Conservation (phyloP, 2,329 filamentous ascomycete species). For the Elsinoe ampelina region DNA sequence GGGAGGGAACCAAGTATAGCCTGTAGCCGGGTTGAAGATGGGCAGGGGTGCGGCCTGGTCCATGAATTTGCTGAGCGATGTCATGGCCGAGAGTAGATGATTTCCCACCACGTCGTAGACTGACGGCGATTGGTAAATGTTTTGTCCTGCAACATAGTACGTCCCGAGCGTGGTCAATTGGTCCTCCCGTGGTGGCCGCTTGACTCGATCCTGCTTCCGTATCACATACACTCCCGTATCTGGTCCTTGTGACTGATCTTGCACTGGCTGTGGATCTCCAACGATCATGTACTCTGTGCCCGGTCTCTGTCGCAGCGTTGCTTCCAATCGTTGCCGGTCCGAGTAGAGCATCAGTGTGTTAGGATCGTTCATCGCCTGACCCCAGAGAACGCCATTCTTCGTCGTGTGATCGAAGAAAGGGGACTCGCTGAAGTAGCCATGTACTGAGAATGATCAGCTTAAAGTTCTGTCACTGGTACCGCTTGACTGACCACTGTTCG, state of each 20-base stretch:
- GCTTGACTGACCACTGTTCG: constrained; percentile 13
- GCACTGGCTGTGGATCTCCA: constrained; percentile 44
- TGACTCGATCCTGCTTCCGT: constrained; percentile 44
- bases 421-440: constrained; percentile 53
- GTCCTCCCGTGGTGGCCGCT: constrained; percentile 35
- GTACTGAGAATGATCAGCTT: constrained; percentile 26
- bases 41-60: constrained; percentile 45
- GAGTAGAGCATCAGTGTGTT: constrained; percentile 42
- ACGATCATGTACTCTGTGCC: constrained; percentile 53
- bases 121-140: constrained; percentile 53
- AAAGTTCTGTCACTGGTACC: background rate
- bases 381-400: constrained; percentile 50
- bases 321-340: constrained; percentile 49
- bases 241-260: constrained; percentile 24
- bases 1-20: constrained; percentile 49
- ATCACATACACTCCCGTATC: constrained; percentile 50
- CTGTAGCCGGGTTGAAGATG: constrained; percentile 49
- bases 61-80: constrained; percentile 47
- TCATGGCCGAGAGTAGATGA: constrained; percentile 41
- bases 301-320: constrained; percentile 42
- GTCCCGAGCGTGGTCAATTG: constrained; percentile 47
- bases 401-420: constrained; percentile 55
- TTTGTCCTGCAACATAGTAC: constrained; percentile 53
- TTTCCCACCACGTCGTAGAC: constrained; percentile 48
- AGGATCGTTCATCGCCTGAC: constrained; percentile 43